Evolutionary conservation across 2,329 filamentous ascomycete species (phyloP), one percentile per base, ranked within the genome.

Genomic region (Ophiostoma fasciatum): DNA sequence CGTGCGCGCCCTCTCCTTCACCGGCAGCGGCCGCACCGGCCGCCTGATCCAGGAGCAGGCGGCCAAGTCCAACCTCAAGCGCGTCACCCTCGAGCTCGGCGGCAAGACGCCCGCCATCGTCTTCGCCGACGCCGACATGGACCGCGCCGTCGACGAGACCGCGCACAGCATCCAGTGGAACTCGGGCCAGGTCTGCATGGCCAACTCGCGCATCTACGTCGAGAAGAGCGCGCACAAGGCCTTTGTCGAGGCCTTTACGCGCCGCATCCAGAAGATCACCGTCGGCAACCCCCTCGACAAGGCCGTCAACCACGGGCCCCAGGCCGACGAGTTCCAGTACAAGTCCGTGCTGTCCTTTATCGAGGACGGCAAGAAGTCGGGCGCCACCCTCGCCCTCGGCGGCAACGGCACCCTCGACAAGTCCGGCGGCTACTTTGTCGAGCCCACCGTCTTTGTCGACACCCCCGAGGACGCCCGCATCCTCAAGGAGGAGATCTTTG

Each of bases 1-100:
- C 28, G 57, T 76, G 43, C 69, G 74, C 58, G 74, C 74, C 59
- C 59, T 76, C 43, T 68, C 68, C 41, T 76, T 76, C 55, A 76
- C 71, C 38, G 71, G 71, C 38, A 73, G 68, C 33, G 73, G 69
- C 31, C 57, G 66, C 38, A 66, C 71, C 36, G 71, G 68, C 38
- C 63, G 69, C 40, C 59, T 63, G 45, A 72, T 76, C 54, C 66
- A 74, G 61, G 73, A 74, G 58, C 61, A 68, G 41, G 68, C 70
- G 23, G 69, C 69, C 42, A 57, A 62, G 48, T 68, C 63, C 52
- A 73, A 73, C 60, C 49, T 73, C 51, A 73, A 73, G 60, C 69
- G 68, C 59, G 66, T 72, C 41, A 71, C 65, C 34, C 61, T 73
- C 38, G 68, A 73, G 56, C 65, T 73, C 35, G 68, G 69, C 53